These are phyloP conservation scores for Echinosophora koreensis DNA, from an alignment of 306 rosid species.

Conservation along the genomic window DNA sequence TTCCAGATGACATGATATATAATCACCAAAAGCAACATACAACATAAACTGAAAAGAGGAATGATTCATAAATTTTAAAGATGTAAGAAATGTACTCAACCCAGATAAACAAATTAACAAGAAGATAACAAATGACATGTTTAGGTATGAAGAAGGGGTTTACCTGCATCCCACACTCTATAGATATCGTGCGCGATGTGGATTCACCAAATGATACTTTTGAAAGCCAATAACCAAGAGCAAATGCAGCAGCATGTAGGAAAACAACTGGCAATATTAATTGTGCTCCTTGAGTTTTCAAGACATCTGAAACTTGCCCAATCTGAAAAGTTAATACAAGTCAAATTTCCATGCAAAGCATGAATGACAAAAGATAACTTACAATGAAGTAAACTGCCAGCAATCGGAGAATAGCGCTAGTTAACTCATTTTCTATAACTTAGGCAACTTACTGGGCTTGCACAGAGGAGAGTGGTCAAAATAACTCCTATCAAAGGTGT, in stretches of 20 bases:
- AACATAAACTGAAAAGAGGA: background rate
- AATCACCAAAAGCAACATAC: constrained; percentile 24
- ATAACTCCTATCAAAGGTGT: constrained; percentile 91
- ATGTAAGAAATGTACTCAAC: background rate
- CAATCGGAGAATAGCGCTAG: background rate
- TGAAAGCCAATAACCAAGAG: constrained; percentile 85
- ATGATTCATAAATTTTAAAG: background rate
- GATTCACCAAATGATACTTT: constrained; percentile 91
- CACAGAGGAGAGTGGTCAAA: constrained; percentile 91
- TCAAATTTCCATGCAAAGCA: constrained; percentile 41
- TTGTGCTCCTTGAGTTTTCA: constrained; percentile 89
- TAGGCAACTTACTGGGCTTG: constrained; percentile 82
- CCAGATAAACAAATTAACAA: constrained; percentile 23
- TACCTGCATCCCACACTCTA: constrained; percentile 99
- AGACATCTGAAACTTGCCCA: constrained; percentile 85
- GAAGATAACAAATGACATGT: constrained; percentile 18
- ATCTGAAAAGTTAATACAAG: constrained; percentile 62
- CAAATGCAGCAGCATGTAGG: constrained; percentile 91
- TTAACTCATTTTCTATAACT: constrained; percentile 19
- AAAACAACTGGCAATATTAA: constrained; percentile 81
- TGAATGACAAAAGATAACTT: constrained; percentile 5
- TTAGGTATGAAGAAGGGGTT: constrained; percentile 13
- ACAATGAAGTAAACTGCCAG: constrained; percentile 34
- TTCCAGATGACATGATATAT: background rate
- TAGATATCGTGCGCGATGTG: constrained; percentile 95